A percentile compares a stretch with the other conserved stretches of the same genome.
phyloP scores from a whole-genome alignment of 805 yeast species.

The Saturnispora zaruensis region DNA sequence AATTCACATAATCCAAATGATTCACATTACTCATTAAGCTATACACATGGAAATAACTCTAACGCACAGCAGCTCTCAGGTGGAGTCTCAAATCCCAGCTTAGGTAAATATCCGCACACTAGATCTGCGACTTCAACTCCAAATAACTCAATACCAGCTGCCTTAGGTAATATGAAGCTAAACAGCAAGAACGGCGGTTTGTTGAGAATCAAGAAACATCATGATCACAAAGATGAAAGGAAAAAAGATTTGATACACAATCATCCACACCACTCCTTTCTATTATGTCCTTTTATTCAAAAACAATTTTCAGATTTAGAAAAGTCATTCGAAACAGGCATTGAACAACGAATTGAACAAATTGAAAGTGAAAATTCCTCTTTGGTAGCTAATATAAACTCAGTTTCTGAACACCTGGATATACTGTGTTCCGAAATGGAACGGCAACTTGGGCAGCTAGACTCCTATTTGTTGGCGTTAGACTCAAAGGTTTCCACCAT shows the following conservation, averaged over 20 bases:
- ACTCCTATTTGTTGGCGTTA: conserved; percentile 23
- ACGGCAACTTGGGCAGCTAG: conserved; percentile 21
- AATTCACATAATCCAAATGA: neutral
- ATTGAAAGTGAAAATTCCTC: conserved; percentile 24
- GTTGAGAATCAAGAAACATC: neutral
- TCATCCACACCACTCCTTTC: conserved; percentile 3
- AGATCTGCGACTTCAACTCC: neutral
- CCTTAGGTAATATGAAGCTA: neutral
- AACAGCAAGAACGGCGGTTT: conserved; percentile 1
- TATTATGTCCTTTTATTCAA: conserved; percentile 12
- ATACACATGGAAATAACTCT: neutral
- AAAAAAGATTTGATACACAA: conserved; percentile 3
- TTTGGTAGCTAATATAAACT: conserved; percentile 24
- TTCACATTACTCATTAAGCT: neutral
- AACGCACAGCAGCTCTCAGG: neutral
- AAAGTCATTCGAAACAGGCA: conserved; percentile 19
- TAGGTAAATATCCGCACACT: neutral
- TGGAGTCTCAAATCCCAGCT: neutral
- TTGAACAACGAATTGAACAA: conserved; percentile 18
- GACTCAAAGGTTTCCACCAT: conserved; percentile 12
- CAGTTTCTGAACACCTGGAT: conserved; percentile 22
- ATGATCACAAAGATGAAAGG: neutral
- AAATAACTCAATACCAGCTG: neutral
- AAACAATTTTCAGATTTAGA: conserved; percentile 24
- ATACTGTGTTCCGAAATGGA: conserved; percentile 24